Evolutionary conservation across 768 basidiomycete species (phyloP).

Genomic region (Suillus tomentosus): DNA sequence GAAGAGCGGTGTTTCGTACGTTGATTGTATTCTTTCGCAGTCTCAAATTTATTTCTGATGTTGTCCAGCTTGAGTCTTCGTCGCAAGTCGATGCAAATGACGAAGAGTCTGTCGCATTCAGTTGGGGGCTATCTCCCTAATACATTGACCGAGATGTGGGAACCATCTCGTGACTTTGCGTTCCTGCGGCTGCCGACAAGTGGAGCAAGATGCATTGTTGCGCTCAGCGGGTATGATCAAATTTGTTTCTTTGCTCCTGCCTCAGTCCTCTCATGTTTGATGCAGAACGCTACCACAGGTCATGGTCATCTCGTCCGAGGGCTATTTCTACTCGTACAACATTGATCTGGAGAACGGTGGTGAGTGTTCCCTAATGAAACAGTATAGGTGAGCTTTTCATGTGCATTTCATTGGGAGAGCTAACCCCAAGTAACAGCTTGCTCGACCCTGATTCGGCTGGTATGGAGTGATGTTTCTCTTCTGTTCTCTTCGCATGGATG

Average conservation of each 20-base stretch:
- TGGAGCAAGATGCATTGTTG: slow-evolving; percentile 84
- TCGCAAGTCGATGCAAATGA: slow-evolving; percentile 71
- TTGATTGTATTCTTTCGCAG: slow-evolving; percentile 17
- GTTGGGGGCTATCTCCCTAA: slow-evolving; percentile 86
- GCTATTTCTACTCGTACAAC: slow-evolving; percentile 93
- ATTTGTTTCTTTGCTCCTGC: background rate
- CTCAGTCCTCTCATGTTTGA: background rate
- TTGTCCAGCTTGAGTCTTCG: slow-evolving; percentile 50
- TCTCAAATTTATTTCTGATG: slow-evolving; percentile 4
- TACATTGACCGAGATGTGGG: slow-evolving; percentile 94
- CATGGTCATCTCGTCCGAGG: slow-evolving; percentile 95
- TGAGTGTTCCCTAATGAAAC: slow-evolving; percentile 93
- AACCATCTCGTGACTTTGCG: slow-evolving; percentile 93
- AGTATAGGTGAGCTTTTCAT: slow-evolving; percentile 62
- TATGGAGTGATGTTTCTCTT: slow-evolving; percentile 1
- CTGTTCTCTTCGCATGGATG: background rate
- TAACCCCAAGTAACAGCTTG: slow-evolving; percentile 7
- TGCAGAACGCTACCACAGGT: slow-evolving; percentile 89
- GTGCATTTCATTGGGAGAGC: background rate
- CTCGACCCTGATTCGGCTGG: slow-evolving; percentile 9
- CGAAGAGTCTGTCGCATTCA: slow-evolving; percentile 73
- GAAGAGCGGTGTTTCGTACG: slow-evolving; percentile 58
- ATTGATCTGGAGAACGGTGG: slow-evolving; percentile 97
- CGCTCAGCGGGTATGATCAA: slow-evolving; percentile 70
- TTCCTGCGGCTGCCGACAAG: slow-evolving; percentile 79